phyloP scores from a whole-genome alignment of 768 basidiomycete species.

The Podaxis sp. region DNA sequence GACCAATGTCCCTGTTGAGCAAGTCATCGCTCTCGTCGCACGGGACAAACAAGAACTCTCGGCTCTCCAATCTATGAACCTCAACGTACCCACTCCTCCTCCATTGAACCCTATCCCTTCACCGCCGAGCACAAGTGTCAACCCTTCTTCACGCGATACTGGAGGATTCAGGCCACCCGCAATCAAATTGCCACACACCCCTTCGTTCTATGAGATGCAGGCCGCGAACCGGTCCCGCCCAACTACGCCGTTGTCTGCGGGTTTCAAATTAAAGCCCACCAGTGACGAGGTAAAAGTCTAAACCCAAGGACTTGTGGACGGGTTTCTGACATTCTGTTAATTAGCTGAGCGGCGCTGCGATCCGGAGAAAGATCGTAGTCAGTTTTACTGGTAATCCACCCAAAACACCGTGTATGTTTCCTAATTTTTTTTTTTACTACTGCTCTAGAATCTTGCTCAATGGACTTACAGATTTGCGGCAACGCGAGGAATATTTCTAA shows the following conservation, averaged over 20 bases:
- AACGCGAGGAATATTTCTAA: background rate
- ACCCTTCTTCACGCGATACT: constrained; percentile 15
- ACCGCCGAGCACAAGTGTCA: constrained; percentile 17
- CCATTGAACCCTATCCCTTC: constrained; percentile 23
- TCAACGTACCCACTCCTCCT: constrained; percentile 19
- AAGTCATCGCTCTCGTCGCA: constrained; percentile 83
- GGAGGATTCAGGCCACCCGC: constrained; percentile 21
- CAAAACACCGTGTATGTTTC: background rate
- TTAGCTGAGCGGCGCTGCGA: constrained; percentile 24
- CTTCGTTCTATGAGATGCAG: constrained; percentile 27
- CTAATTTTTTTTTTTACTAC: background rate
- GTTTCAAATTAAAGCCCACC: background rate
- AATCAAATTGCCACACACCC: constrained; percentile 19
- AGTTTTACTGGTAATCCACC: constrained; percentile 21
- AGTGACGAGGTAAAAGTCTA: constrained; percentile 5
- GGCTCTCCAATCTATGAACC: constrained; percentile 18
- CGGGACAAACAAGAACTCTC: constrained; percentile 44
- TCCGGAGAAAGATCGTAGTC: constrained; percentile 33
- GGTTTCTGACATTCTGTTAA: background rate
- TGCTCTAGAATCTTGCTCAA: background rate
- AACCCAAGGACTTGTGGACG: background rate
- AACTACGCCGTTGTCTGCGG: constrained; percentile 2
- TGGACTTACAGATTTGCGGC: background rate
- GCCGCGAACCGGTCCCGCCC: constrained; percentile 22
- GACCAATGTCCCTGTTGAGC: constrained; percentile 83